Percentiles rank a stretch among this genome's conserved stretches.
Conservation (phyloP, 1,284 basidiomycete genomes). For the Cryptococcus depauperatus region DNA sequence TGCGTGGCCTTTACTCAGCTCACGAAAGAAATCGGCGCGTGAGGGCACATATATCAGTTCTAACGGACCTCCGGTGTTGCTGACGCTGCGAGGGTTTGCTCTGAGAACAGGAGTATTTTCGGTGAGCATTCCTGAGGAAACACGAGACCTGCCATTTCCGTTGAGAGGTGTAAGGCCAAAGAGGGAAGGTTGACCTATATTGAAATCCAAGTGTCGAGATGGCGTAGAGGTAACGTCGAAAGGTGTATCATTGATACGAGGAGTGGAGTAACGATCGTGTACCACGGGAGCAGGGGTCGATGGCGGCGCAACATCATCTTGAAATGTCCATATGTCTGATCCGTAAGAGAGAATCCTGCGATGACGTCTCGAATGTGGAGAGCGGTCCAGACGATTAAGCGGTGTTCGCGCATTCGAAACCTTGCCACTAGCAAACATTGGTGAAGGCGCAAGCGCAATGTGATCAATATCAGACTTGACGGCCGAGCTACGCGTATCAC, state of each 20-base stretch:
- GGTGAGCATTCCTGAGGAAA: constrained; percentile 21
- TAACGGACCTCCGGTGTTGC: constrained; percentile 12
- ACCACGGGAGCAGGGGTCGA: constrained; percentile 30
- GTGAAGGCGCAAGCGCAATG: constrained; percentile 40
- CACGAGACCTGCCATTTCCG: constrained; percentile 28
- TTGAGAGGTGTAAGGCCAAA: constrained; percentile 39
- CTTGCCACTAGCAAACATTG: constrained; percentile 27
- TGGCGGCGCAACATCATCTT: constrained; percentile 27
- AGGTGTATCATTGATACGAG: constrained; percentile 32
- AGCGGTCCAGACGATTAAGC: constrained; percentile 11
- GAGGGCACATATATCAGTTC: constrained; percentile 19
- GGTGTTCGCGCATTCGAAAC: constrained; percentile 20
- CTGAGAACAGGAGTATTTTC: constrained; percentile 15
- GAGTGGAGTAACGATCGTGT: constrained; percentile 33
- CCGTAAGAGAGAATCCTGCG: constrained; percentile 38
- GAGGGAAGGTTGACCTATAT: constrained; percentile 31
- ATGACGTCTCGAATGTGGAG: constrained; percentile 26
- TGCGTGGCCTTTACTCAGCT: constrained; percentile 20
- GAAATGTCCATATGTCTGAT: constrained; percentile 32
- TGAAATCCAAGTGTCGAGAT: constrained; percentile 39
- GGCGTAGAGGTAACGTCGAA: constrained; percentile 43
- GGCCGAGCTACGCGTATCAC: constrained; percentile 29
- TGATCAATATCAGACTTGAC: constrained; percentile 30
- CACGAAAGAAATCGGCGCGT: constrained; percentile 34
- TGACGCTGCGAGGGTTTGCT: constrained; percentile 16